Evolutionary conservation across 1,139 yeast species (phyloP), one percentile per base, ranked within the genome.

Genomic region (Pichia sp.): DNA sequence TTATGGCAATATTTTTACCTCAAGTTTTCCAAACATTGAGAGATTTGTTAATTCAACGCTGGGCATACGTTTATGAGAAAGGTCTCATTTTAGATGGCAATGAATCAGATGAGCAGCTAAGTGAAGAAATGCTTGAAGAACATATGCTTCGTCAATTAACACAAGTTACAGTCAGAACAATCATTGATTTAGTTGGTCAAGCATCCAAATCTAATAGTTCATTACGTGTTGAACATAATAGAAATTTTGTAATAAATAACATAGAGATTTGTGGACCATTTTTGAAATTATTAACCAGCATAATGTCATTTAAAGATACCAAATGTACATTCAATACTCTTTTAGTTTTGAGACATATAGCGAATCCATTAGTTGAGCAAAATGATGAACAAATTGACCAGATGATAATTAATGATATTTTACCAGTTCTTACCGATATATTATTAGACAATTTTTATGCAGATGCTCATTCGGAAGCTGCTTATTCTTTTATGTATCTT

Each of bases 71-170:
- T 10, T 76, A 79, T 57, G 68, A 70, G 51, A 71, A 72, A 45
- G 95, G 95, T n/a, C 64, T 82, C 41, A 83, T 78, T 54, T 65
- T 80, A 40, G 79, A 72, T 52, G 84, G 84, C 1, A 74, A 73
- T 47, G 84, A 76, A 49, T 84, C 80, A 47, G 94, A 85, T 52
- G 93, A 82, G 44, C 81, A 86, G 15, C 69, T 93, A 53, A 81
- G 93, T n/a, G 96, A 89, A 56, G 98, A 91, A 59, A 91, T 91
- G 94, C 83, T 91, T 84, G 97, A 91, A 52, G 98, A 91, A 59
- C 96, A 91, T 60, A 72, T 91, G 70, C 68, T 91, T 48, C 70
- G 98, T 49, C 97, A 91, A 60, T 71, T 91, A 41, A 88, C 97
- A 0, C 95, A 95, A 2, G 88, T 94, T 6, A 88, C 85, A n/a